Evolutionary conservation across 2,329 filamentous ascomycete species (phyloP).

Genomic region (Neofusicoccum kwambonambiense): DNA sequence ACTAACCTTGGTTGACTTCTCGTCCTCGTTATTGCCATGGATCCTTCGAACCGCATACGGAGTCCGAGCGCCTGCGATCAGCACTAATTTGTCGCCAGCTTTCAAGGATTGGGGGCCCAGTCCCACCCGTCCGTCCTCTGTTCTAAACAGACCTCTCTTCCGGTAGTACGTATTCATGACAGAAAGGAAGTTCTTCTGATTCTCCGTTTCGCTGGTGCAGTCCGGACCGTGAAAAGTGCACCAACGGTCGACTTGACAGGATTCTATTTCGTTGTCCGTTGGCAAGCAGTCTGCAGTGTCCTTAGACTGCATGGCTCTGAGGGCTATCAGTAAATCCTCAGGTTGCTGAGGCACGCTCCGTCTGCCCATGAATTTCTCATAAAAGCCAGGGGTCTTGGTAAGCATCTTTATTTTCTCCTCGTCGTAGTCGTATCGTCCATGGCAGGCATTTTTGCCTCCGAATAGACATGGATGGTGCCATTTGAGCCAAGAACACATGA

Average conservation of each 20-base stretch:
- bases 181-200: neutral
- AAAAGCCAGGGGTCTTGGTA: neutral
- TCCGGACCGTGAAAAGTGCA: neutral
- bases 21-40: too few species aligned
- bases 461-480: neutral
- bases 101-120: too few species aligned
- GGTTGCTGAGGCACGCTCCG: neutral
- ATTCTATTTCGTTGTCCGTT: neutral
- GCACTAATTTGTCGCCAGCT: too few species aligned
- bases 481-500: too few species aligned
- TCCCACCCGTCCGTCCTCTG: neutral
- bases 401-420: neutral
- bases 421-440: neutral
- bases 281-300: too few species aligned
- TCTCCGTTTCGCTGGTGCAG: neutral
- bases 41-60: too few species aligned
- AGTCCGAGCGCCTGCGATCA: too few species aligned
- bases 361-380: neutral
- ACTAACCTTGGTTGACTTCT: too few species aligned
- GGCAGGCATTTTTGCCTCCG: neutral
- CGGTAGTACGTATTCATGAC: neutral
- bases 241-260: neutral
- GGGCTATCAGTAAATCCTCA: too few species aligned
- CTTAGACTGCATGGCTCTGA: too few species aligned
- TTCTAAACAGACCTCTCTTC: neutral